Percentiles rank a stretch among this genome's conserved stretches.
phyloP scores from a whole-genome alignment of 768 basidiomycete species.

The Baorangia bicolor region DNA sequence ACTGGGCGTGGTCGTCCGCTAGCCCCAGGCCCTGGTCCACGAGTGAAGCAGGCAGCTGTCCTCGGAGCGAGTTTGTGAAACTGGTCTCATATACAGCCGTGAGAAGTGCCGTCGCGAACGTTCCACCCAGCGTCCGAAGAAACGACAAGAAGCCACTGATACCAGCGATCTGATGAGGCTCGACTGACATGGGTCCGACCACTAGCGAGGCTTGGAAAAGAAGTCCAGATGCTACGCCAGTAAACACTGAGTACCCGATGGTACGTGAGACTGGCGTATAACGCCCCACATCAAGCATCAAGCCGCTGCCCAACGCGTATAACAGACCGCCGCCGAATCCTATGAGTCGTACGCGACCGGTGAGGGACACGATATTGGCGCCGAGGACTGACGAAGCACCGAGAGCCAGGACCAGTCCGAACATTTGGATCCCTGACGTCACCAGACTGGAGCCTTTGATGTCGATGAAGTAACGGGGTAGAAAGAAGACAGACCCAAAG shows the following conservation, averaged over 20 bases:
- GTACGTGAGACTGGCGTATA: conserved; percentile 26
- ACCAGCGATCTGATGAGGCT: conserved; percentile 34
- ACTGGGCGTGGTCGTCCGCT: conserved; percentile 29
- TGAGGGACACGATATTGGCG: conserved; percentile 33
- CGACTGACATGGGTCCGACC: conserved; percentile 36
- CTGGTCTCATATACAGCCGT: conserved; percentile 34
- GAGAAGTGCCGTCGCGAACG: conserved; percentile 37
- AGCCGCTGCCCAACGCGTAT: conserved; percentile 33
- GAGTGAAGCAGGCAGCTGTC: conserved; percentile 28
- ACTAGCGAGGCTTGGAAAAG: conserved; percentile 37
- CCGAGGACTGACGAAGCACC: conserved; percentile 36
- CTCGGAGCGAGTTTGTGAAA: conserved; percentile 31
- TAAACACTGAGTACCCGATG: conserved; percentile 34
- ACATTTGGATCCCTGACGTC: conserved; percentile 36
- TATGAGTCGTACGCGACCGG: conserved; percentile 32
- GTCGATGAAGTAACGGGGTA: conserved; percentile 41
- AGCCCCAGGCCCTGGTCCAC: conserved; percentile 32
- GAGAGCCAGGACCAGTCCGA: conserved; percentile 34
- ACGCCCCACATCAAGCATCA: conserved; percentile 35
- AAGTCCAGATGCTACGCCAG: conserved; percentile 32
- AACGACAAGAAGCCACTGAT: conserved; percentile 38
- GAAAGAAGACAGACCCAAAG: conserved; percentile 38
- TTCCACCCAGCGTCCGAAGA: conserved; percentile 34
- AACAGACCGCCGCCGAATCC: conserved; percentile 31
- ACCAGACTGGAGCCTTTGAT: conserved; percentile 34